Evolutionary conservation across 1,284 basidiomycete species (phyloP).

Genomic region (Melampsora americana): DNA sequence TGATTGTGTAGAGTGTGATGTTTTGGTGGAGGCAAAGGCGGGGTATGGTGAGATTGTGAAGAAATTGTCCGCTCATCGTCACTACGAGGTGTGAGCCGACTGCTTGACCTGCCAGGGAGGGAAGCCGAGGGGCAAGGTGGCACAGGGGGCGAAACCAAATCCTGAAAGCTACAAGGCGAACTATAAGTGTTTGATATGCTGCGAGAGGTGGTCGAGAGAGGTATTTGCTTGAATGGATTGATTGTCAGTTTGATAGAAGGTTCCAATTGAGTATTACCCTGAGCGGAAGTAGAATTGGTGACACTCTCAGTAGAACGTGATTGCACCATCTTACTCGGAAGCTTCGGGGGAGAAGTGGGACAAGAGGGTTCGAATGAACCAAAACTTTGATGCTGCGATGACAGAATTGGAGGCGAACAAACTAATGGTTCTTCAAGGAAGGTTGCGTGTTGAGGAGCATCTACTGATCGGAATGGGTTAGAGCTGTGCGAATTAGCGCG

Average conservation of each 20-base stretch:
- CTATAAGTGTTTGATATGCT: background rate
- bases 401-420: background rate
- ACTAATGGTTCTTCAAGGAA: background rate
- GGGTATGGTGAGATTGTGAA: slow-evolving; percentile 10
- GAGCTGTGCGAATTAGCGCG: background rate
- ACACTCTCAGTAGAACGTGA: background rate
- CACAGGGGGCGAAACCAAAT: slow-evolving; percentile 7
- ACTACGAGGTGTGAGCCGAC: background rate
- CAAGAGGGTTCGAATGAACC: background rate
- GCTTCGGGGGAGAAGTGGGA: background rate
- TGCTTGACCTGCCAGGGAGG: background rate
- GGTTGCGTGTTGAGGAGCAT: background rate
- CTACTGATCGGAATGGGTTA: slow-evolving; percentile 5
- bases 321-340: background rate
- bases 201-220: background rate
- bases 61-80: background rate
- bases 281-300: background rate
- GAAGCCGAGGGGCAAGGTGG: slow-evolving; percentile 7
- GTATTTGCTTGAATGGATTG: background rate
- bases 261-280: background rate
- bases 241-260: background rate
- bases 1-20: slow-evolving; percentile 18
- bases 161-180: background rate
- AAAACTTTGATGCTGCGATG: background rate
- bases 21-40: slow-evolving; percentile 25